Evolutionary conservation across 2,329 filamentous ascomycete species (phyloP).

Genomic region (Talaromyces piceae): DNA sequence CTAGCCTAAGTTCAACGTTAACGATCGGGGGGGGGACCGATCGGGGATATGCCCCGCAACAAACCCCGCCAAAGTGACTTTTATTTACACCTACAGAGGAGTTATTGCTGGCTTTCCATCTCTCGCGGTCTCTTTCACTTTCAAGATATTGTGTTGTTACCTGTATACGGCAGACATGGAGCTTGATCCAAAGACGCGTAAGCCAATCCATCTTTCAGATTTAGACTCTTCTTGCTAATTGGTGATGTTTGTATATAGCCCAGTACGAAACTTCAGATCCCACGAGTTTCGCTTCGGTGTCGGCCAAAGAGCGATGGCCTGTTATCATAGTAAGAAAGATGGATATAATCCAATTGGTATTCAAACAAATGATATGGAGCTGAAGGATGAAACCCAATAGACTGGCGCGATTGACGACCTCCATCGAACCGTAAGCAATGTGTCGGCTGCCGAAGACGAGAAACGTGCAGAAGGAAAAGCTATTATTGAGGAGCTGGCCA

Average conservation of each 20-base stretch:
- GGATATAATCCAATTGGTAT: neutral
- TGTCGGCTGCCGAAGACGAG: conserved; percentile 47
- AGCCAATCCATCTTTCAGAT: conserved; percentile 25
- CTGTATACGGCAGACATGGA: conserved; percentile 49
- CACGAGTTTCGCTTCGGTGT: conserved; percentile 78
- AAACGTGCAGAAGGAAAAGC: conserved; percentile 74
- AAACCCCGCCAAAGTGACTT: too few species aligned
- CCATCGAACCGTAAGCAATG: conserved; percentile 52
- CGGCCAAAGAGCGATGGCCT: conserved; percentile 84
- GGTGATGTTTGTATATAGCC: conserved; percentile 42
- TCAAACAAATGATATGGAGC: neutral
- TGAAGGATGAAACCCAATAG: conserved; percentile 36
- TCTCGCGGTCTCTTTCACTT: neutral
- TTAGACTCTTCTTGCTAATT: conserved; percentile 6
- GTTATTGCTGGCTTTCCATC: neutral
- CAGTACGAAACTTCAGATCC: conserved; percentile 72
- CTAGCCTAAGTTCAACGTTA: too few species aligned
- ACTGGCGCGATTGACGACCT: conserved; percentile 91
- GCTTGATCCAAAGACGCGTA: conserved; percentile 66
- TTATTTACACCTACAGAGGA: too few species aligned
- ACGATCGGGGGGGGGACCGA: too few species aligned
- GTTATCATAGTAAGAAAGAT: conserved; percentile 67
- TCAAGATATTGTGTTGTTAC: neutral
- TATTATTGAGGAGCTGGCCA: conserved; percentile 70
- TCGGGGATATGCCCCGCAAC: too few species aligned